phyloP scores from a whole-genome alignment of 2,329 filamentous ascomycete genomes.

The Venturia aucupariae region DNA sequence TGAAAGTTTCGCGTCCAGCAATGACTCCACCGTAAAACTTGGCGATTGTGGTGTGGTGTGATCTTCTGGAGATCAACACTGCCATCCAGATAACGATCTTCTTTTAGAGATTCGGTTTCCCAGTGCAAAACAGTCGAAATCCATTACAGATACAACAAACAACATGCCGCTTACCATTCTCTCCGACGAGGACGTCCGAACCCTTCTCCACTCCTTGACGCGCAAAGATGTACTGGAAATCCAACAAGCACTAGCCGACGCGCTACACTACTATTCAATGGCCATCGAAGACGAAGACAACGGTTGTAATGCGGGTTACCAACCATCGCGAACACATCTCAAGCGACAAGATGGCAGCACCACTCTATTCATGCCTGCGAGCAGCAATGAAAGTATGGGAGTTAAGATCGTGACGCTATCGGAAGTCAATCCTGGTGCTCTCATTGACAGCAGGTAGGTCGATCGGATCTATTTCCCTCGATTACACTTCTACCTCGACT shows the following conservation, averaged over 20 bases:
- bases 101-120: neutral
- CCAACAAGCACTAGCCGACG: slow-evolving; percentile 49
- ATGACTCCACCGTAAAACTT: neutral
- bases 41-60: neutral
- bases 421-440: slow-evolving; percentile 29
- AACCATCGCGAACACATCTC: slow-evolving; percentile 52
- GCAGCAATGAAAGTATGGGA: slow-evolving; percentile 48
- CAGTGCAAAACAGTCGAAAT: neutral
- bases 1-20: neutral
- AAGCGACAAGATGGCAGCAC: slow-evolving; percentile 52
- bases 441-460: slow-evolving; percentile 11
- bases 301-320: slow-evolving; percentile 50
- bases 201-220: slow-evolving; percentile 45
- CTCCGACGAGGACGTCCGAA: slow-evolving; percentile 46
- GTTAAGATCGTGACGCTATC: slow-evolving; percentile 56
- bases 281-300: slow-evolving; percentile 45
- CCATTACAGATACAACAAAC: neutral
- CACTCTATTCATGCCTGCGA: slow-evolving; percentile 60
- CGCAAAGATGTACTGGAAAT: slow-evolving; percentile 49
- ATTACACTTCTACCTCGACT: no score
- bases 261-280: slow-evolving; percentile 56
- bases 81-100: neutral
- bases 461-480: no score
- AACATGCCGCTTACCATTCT: slow-evolving; percentile 46
- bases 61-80: neutral